Evolutionary conservation across 202 grass and related monocot genomes (phyloP), one percentile per base, ranked within the genome.

Genomic region (Miscanthus sacchariflorus): DNA sequence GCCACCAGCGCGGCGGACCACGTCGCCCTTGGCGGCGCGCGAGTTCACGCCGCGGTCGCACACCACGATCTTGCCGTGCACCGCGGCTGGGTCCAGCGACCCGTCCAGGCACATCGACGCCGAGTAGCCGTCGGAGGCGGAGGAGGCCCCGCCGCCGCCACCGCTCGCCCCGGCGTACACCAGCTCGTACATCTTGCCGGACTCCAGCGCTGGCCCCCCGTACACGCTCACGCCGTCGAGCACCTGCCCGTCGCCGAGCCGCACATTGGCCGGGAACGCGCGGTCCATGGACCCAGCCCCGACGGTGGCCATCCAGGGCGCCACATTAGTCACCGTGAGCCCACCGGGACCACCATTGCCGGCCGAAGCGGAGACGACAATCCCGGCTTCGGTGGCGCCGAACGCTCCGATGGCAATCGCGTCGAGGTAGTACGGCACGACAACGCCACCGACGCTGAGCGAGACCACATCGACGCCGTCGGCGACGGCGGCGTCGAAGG

Each of bases 211-310:
- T 0, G 96, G 96, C 0, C 93, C 96, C 5, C 93, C 96, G 64
- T 98, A 96, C 44, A 98, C 94, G 84, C 93, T 94, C 3, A 95
- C 94, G 15, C 92, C 94, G 28, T 90, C 88, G 61, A 96, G 89
- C 45, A 94, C 76, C 19, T 87, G 86, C 8, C 96, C 96, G 52
- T 96, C 25, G 44, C 92, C 92, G 68, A 98, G 92, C 12, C 85
- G 80, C 43, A 96, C 96, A 40, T 94, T 93, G 24, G 96, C 93
- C 17, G 96, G 96, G 87, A 98, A 98, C 52, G 93, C 89, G 42
- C 96, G 90, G 72, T 98, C 96, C 96, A 98, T 98, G 76, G 96
- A 98, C 5, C 96, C 94, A 1, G 94, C 96, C 18, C 96, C 93
- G 2, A 98, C 92, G 58, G 96, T 98, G 52, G 92, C 83, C 74